These are phyloP conservation scores for Irineochytrium annulatum DNA, from an alignment of 192 early-diverging fungal genomes.

Conservation along the genomic window DNA sequence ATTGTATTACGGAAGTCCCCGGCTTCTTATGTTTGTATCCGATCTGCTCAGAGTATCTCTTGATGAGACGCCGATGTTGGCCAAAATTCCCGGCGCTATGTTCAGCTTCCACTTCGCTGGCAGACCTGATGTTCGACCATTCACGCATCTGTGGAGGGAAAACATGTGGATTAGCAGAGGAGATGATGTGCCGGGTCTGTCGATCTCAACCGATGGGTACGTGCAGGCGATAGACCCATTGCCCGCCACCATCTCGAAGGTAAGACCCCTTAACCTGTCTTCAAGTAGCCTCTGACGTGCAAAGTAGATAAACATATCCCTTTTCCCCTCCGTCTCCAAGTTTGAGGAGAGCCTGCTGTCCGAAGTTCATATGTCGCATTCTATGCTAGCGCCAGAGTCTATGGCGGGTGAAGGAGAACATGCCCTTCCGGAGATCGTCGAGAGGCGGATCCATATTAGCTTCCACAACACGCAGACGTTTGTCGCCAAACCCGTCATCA, in stretches of 20 bases:
- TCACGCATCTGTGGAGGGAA: conserved; percentile 37
- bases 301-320: conserved; percentile 13
- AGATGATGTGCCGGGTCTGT: conserved; percentile 34
- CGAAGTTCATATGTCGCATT: conserved; percentile 15
- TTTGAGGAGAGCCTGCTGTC: conserved; percentile 30
- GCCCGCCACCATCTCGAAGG: conserved; percentile 22
- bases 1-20: conserved; percentile 37
- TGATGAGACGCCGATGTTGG: conserved; percentile 18
- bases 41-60: not conserved
- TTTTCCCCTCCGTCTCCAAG: conserved; percentile 21
- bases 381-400: not conserved
- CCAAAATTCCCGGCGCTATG: conserved; percentile 33
- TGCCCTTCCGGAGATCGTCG: conserved; percentile 31
- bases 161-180: conserved; percentile 34
- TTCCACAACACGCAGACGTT: conserved; percentile 48
- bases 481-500: conserved; percentile 29
- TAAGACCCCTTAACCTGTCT: conserved; percentile 8
- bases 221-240: conserved; percentile 2
- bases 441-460: conserved; percentile 45
- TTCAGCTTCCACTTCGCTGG: conserved; percentile 31
- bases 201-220: conserved; percentile 7
- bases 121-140: conserved; percentile 31
- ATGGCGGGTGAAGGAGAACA: conserved; percentile 22
- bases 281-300: not conserved
- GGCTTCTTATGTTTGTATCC: conserved; percentile 38